These are phyloP conservation scores for Lentinula sp. DNA, from an alignment of 768 basidiomycete genomes.

Conservation along the genomic window DNA sequence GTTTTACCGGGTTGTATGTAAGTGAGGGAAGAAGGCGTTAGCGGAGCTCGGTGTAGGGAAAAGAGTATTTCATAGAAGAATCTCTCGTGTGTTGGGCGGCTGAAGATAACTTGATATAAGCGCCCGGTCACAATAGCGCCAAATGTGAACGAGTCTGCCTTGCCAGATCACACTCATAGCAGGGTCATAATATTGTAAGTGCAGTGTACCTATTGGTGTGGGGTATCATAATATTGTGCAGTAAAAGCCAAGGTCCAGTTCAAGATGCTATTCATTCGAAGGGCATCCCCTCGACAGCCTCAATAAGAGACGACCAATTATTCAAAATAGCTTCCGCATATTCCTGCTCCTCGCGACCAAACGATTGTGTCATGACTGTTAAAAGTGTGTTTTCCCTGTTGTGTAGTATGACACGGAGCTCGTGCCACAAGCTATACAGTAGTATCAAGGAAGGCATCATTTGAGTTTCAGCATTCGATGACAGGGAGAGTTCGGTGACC, in stretches of 20 bases:
- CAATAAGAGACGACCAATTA: slow-evolving; percentile 72
- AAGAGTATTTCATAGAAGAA: too few relatives aligned
- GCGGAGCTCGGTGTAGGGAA: too few relatives aligned
- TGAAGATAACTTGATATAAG: too few relatives aligned
- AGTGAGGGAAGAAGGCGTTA: too few relatives aligned
- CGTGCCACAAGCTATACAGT: slow-evolving; percentile 83
- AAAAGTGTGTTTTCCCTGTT: slow-evolving; percentile 84
- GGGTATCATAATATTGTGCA: background rate
- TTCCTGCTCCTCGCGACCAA: slow-evolving; percentile 68
- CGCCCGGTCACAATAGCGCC: too few relatives aligned
- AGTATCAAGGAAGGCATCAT: background rate
- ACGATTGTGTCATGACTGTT: slow-evolving; percentile 64
- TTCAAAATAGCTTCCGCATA: slow-evolving; percentile 56
- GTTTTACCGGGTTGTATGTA: too few relatives aligned
- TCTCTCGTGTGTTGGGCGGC: too few relatives aligned
- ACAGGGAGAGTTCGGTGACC: background rate
- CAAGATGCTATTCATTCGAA: slow-evolving; percentile 48
- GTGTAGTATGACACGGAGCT: slow-evolving; percentile 87
- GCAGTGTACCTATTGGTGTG: background rate
- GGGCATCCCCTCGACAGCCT: slow-evolving; percentile 78
- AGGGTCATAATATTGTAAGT: too few relatives aligned
- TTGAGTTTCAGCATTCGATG: background rate
- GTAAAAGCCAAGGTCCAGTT: background rate
- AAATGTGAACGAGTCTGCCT: background rate
- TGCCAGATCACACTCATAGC: too few relatives aligned